Evolutionary conservation across 202 grass and related monocot species (phyloP).

Genomic region (Alloteropsis angusta): DNA sequence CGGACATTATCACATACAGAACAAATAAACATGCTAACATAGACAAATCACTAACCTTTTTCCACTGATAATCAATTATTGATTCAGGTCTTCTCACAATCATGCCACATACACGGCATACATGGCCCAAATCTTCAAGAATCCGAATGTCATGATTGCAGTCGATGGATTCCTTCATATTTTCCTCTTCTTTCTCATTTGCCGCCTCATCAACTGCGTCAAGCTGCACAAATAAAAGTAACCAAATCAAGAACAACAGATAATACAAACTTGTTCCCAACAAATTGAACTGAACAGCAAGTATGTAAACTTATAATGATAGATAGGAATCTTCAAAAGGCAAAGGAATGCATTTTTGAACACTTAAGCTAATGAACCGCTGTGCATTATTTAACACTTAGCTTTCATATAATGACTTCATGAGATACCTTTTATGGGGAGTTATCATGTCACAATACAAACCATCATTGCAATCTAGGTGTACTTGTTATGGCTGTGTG

Average conservation of each 20-base stretch:
- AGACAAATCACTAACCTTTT: constrained; percentile 58
- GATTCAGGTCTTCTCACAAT: constrained; percentile 88
- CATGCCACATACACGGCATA: constrained; percentile 86
- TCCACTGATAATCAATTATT: constrained; percentile 94
- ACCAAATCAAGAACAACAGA: constrained; percentile 16
- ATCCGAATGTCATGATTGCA: constrained; percentile 72
- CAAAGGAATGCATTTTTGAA: neutral
- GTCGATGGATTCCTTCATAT: constrained; percentile 33
- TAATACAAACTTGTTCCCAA: neutral
- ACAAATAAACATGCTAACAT: too few species aligned
- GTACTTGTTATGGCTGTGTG: neutral
- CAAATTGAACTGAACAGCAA: constrained; percentile 7
- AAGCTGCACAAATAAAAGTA: constrained; percentile 41
- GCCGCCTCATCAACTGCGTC: constrained; percentile 25
- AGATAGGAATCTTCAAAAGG: neutral
- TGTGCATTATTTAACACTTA: neutral
- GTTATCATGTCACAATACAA: neutral
- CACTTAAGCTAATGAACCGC: neutral
- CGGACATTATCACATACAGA: too few species aligned
- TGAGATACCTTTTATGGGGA: neutral
- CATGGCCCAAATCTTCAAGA: constrained; percentile 86
- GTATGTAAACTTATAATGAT: neutral
- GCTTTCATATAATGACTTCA: neutral
- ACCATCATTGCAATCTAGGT: neutral
- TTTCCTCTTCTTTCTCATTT: constrained; percentile 42